These are phyloP conservation scores for Carpinus fangiana DNA, from an alignment of 306 rosid genomes.

Conservation along the genomic window DNA sequence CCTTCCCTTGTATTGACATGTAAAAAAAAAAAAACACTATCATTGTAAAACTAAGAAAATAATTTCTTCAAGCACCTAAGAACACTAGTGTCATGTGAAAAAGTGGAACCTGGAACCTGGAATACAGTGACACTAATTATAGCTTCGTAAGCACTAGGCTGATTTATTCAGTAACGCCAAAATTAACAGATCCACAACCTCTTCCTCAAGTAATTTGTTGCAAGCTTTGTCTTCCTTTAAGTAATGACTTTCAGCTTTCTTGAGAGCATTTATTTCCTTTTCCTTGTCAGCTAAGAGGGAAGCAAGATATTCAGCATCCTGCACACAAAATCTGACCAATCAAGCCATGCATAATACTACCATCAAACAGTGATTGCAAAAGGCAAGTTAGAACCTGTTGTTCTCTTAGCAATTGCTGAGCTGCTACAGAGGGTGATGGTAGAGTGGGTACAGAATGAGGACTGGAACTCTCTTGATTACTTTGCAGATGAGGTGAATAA, in stretches of 20 bases:
- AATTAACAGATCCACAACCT: conserved; percentile 33
- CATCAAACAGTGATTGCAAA: conserved; percentile 11
- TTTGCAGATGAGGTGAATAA: conserved; percentile 39
- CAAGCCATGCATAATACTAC: conserved; percentile 18
- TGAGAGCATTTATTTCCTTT: conserved; percentile 40
- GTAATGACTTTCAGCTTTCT: conserved; percentile 41
- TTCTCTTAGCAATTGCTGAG: conserved; percentile 45
- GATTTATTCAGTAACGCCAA: conserved; percentile 1
- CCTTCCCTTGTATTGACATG: too few relatives aligned
- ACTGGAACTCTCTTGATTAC: conserved; percentile 36
- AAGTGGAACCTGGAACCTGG: background rate
- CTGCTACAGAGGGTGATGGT: conserved; percentile 34
- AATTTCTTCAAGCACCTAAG: background rate
- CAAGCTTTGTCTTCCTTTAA: conserved; percentile 37
- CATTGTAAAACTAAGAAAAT: background rate
- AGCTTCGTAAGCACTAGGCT: conserved; percentile 14
- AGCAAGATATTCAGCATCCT: conserved; percentile 59
- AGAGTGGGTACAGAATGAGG: conserved; percentile 23
- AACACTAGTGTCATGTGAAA: background rate
- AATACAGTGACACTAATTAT: background rate
- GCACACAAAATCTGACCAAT: conserved; percentile 30
- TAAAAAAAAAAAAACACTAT: too few relatives aligned
- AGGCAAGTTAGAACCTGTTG: conserved; percentile 59
- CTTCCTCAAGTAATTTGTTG: conserved; percentile 29
- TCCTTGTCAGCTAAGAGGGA: conserved; percentile 51